A percentile compares a stretch with the other conserved stretches of the same genome.
phyloP scores from a whole-genome alignment of 208 protist species.

The Leishmania tropica region DNA sequence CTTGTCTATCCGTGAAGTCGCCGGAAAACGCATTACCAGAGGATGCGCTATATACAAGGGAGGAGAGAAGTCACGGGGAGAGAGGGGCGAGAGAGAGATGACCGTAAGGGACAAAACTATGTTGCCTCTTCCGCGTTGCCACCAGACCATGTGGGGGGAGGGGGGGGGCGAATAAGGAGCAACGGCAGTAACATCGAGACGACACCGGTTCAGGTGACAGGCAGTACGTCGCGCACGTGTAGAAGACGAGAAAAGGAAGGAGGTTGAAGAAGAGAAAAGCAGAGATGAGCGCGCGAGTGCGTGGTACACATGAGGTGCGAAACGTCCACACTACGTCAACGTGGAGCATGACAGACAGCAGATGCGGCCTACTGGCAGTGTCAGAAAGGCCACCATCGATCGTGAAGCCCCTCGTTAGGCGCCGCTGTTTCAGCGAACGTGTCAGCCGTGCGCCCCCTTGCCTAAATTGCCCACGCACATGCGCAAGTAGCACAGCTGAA shows the following conservation, averaged over 20 bases:
- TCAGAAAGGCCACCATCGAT: not conserved
- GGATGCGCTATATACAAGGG: not conserved
- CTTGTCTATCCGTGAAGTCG: conserved; percentile 31
- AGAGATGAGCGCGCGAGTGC: not conserved
- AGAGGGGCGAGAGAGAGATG: not conserved
- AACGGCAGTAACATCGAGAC: not conserved
- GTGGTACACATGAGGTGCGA: not conserved
- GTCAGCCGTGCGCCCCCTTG: not conserved
- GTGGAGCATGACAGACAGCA: not conserved
- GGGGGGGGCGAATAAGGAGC: not conserved
- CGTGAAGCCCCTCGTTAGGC: not conserved
- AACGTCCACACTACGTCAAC: not conserved
- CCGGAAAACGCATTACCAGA: conserved; percentile 5
- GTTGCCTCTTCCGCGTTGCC: not conserved
- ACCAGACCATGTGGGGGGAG: not conserved
- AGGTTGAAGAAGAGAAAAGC: not conserved
- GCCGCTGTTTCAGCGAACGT: not conserved
- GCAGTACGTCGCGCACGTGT: not conserved
- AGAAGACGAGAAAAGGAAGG: not conserved
- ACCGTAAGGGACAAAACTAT: not conserved
- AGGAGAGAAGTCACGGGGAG: not conserved
- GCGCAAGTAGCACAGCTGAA: not conserved
- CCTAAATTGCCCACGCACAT: not conserved
- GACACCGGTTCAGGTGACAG: not conserved
- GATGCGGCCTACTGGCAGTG: not conserved